Evolutionary conservation across 2,329 filamentous ascomycete species (phyloP).

Genomic region (Pseudogymnoascus destructans): DNA sequence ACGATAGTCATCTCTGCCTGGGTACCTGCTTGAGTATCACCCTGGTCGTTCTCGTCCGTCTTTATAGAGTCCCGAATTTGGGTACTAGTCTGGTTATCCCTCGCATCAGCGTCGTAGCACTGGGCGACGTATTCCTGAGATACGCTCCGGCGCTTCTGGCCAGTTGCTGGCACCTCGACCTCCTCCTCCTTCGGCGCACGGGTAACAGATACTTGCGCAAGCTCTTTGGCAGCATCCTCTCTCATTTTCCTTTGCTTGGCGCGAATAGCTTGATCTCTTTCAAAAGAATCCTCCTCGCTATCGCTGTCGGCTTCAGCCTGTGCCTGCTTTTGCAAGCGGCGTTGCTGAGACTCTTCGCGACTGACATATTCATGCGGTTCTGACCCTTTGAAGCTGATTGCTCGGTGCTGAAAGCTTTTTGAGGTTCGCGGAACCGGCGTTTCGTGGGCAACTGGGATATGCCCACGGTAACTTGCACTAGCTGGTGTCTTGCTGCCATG

Average conservation of each 20-base stretch:
- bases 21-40: background rate
- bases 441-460: background rate
- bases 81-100: conserved; percentile 18
- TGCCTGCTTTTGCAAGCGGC: background rate
- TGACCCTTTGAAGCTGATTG: background rate
- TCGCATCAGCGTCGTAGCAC: conserved; percentile 18
- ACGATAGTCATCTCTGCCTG: conserved; percentile 2
- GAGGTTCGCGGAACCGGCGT: background rate
- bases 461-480: background rate
- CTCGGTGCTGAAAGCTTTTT: background rate
- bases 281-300: background rate
- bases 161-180: background rate
- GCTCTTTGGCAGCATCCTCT: conserved; percentile 4
- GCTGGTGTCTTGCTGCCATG: conserved; percentile 2
- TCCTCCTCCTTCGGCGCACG: background rate
- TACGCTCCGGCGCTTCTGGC: background rate
- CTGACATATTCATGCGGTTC: background rate
- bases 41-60: background rate
- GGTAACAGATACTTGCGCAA: background rate
- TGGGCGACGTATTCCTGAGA: conserved; percentile 21
- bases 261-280: background rate
- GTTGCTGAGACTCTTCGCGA: background rate
- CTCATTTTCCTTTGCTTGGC: background rate
- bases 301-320: background rate
- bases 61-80: background rate